Evolutionary conservation across 306 rosid genomes (phyloP), one percentile per base, ranked within the genome.

Genomic region (Abrus pulchellus): DNA sequence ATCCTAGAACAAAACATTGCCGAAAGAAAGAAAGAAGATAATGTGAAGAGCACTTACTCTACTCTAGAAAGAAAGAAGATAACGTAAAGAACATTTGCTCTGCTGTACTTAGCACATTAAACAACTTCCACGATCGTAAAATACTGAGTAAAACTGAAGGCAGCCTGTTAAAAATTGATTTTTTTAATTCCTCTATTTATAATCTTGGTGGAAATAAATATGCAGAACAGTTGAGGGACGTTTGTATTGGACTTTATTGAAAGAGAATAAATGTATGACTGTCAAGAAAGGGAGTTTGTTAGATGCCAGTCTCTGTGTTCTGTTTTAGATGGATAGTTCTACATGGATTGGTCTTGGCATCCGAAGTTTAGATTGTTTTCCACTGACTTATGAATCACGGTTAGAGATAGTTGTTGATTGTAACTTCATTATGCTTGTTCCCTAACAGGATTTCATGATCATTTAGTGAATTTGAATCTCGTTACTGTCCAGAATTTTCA

Each of bases 201-300:
- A 57, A 65, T 55, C 20, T 57, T 81, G 74, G 71, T 33, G 74
- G 74, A 65, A 40, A 29, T 68, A 76, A 81, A 40, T 56, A 36
- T 77, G 27, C 70, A 67, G 44, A 45, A n/a, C 27, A 62, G 14
- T 30, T 33, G 10, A 32, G 12, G 30, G 63, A 76, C 61, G 54
- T 85, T 56, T 72, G 40, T 38, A 7, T 57, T 36, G 47, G 13
- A 32, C 76, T 68, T 29, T 44, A 43, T 68, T 43, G 79, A 45
- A 60, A 36, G 40, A 32, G 34, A 34, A 53, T 40, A 50, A 11
- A 29, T 28, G 5, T 33, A 9, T 13, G 61, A 73, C 32, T 10
- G 60, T 32, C 68, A 40, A 48, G 27, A 56, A 70, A 41, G 45
- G 65, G 30, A 44, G 63, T 13, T 9, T 40, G 60, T 48, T 30